Conservation (phyloP, 1,139 yeast species). For the Geotrichum europaeum region DNA sequence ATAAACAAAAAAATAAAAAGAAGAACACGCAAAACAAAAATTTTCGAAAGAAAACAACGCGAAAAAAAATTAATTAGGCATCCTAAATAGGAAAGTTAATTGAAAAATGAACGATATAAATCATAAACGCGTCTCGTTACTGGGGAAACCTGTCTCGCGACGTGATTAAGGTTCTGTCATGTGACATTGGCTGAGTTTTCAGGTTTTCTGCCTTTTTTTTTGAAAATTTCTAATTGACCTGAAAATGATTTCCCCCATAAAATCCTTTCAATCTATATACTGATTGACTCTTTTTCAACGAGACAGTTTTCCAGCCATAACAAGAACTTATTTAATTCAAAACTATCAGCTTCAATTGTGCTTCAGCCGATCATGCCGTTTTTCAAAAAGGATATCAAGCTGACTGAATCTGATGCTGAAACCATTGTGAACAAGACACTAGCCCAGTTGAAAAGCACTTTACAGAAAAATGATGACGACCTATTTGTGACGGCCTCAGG, state of each 20-base stretch:
- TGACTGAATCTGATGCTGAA: constrained; percentile 20
- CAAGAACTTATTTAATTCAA: not conserved
- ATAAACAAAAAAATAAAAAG: not conserved
- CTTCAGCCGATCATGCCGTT: not conserved
- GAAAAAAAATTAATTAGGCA: constrained; percentile 9
- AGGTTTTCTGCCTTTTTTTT: not conserved
- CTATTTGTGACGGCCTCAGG: constrained; percentile 21
- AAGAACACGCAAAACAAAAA: constrained; percentile 1
- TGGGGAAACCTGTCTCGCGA: not conserved
- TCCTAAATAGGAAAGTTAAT: constrained; percentile 9
- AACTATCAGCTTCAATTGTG: not conserved
- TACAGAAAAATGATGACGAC: constrained; percentile 18
- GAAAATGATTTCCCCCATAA: not conserved
- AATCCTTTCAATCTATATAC: not conserved
- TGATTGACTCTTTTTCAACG: not conserved
- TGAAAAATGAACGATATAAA: not conserved
- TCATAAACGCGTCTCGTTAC: not conserved
- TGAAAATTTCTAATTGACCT: not conserved
- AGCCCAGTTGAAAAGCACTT: constrained; percentile 12
- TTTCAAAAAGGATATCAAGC: constrained; percentile 9
- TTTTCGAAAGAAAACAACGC: constrained; percentile 1
- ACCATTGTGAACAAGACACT: constrained; percentile 18
- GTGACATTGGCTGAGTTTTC: not conserved
- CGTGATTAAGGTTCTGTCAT: not conserved
- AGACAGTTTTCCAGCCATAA: not conserved